Base-by-base conservation (phyloP, 208 protist genomes). In the Wallacemonas sp. region DNA sequence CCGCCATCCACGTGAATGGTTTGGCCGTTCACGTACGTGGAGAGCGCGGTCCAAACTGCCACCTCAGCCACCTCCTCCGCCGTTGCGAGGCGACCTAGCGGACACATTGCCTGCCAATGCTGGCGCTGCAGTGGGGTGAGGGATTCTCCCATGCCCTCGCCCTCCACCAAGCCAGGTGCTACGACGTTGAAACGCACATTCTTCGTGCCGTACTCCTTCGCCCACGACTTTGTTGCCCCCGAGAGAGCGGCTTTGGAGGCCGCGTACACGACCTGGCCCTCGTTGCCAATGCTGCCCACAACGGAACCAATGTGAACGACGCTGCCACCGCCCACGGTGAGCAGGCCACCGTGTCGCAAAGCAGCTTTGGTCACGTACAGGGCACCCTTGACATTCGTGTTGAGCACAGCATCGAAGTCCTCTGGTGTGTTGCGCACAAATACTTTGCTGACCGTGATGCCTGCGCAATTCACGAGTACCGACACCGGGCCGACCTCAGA, bases 141-240 rank as follows among this genome's bases (percentile, higher is more conserved):
- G 2, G 70, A 62, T 14, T 58, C 61, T 6, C 68, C 73, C 91
- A 98, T 97, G 19, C 84, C 86, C 14, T 86, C 75, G 8, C 90
- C 94, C 27, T 92, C 88, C 19, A 98, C 83, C 22, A 96, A 74
- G 4, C 93, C 93, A 1, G 95, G 95, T 0, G 87, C 82, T 30
- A 98, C 82, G 0, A 96, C 88, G 70, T 98, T 98, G 58, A 96
- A 95, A 60, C 91, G 90, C 4, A 98, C 60, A 28, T 88, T 83
- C 51, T 89, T 86, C 4, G 47, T 21, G 41, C 87, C 80, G 62
- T 96, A 95, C 75, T 98, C 93, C 36, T 72, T 75, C 12, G 84
- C 80, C 68, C 84, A 86, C 17, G 90, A 93, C 64, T 96, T 90
- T 31, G 77, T 80, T 8, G 92, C 88, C 2, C 89, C 91, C 8